Base-by-base conservation (phyloP, 129 eudicot species). In the Mikania micrantha region DNA sequence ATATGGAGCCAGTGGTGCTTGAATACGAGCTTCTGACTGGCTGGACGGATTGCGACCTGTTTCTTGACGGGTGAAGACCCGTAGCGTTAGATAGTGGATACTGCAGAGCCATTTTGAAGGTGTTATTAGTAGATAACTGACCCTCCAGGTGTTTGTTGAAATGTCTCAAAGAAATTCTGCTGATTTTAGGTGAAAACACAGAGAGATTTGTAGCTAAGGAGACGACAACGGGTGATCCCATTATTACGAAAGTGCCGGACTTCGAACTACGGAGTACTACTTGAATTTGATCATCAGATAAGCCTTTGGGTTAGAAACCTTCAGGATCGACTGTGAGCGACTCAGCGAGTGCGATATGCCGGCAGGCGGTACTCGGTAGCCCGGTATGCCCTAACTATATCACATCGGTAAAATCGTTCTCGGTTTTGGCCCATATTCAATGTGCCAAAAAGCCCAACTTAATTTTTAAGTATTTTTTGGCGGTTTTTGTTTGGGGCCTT, bases 91-190 rank as follows among this genome's bases (percentile, higher is more conserved):
- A 67, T 2, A 44, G 35, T 19, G 74, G 56, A 66, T 20, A 28
- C 19, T 67, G 71, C 24, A 57, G 67, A 24, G 63, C 41, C 3
- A 66, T 21, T 42, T 58, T 64, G 27, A 54, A 54, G 76, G 62
- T 60, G 62, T 21, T 53, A 21, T n/a, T 35, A 34, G 20, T 45
- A 28, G 67, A 72, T 7, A 65, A 31, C 17, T 34, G 69, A 83
- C 82, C 69, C 62, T 69, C 77, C 34, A 84, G 13, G 28, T 81
- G 96, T 83, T 91, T 85, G 97, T 75, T 67, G 45, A 80, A 81
- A 72, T 66, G 94, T 65, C 85, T 85, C 77, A 74, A 29, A 13
- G 90, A 77, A 66, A 73, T 5, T 19, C 27, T 45, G 76, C 31
- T 32, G 24, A 36, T 68, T n/a, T 20, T 49, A 22, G 69, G 36